A percentile compares a stretch with the other conserved stretches of the same genome.
Conservation (phyloP, 306 rosid genomes). For the Malus asiatica region DNA sequence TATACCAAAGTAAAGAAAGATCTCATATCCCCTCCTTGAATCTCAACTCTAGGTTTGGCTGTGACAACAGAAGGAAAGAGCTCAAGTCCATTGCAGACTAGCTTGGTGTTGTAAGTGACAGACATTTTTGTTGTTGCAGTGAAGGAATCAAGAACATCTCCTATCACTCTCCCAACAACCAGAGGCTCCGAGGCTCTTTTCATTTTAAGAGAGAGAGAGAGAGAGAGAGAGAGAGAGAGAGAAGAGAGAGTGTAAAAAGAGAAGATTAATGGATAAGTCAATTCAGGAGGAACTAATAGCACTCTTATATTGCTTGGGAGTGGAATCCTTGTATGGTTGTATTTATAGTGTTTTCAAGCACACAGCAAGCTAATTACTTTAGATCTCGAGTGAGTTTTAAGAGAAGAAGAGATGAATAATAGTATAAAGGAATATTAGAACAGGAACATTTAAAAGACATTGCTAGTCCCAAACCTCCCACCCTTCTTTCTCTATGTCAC, state of each 20-base stretch:
- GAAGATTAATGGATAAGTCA: not conserved
- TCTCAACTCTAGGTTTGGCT: conserved; percentile 56
- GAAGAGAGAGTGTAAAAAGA: not conserved
- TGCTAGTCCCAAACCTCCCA: conserved; percentile 3
- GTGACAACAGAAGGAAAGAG: conserved; percentile 59
- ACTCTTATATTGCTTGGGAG: not conserved
- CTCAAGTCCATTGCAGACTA: conserved; percentile 72
- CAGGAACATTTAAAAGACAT: not conserved
- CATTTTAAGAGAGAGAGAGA: conserved; percentile 20
- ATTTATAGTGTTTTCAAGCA: conserved; percentile 5
- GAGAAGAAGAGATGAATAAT: not conserved
- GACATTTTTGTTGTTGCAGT: conserved; percentile 42
- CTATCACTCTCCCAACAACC: conserved; percentile 67
- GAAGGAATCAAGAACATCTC: conserved; percentile 79
- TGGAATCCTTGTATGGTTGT: not conserved
- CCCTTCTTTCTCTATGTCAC: not conserved
- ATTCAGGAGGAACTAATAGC: not conserved
- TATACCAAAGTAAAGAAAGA: conserved; percentile 76
- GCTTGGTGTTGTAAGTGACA: conserved; percentile 48
- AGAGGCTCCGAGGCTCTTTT: conserved; percentile 52
- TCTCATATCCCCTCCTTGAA: conserved; percentile 78
- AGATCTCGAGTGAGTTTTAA: not conserved
- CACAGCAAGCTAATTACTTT: not conserved
- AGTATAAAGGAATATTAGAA: not conserved
- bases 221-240: not conserved